Evolutionary conservation across 306 rosid genomes (phyloP), one percentile per base, ranked within the genome.

Genomic region (Prunus mongolica): DNA sequence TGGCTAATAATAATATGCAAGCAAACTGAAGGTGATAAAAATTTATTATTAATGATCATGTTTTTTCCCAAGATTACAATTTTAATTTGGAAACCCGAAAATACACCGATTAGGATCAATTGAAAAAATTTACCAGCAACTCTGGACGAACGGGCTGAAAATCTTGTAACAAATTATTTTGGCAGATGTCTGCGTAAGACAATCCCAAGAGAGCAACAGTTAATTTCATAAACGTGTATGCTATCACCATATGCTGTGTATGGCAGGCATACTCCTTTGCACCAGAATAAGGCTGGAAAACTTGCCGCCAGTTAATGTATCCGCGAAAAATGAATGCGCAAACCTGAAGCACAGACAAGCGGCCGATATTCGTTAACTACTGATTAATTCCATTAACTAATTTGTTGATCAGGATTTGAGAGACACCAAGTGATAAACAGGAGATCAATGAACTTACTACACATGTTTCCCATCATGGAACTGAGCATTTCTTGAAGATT

Each of bases 381-480:
- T 2, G 16, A 65, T 20, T 8, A 1, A 65, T 65, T 18, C 6
- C 15, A 4, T 9, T 16, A 19, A n/a, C 34, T 45, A 44, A 58
- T 41, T 45, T 73, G 54, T 46, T 41, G 55, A 57, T 22, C 54
- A 1, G 56, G 52, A 27, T 12, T 0, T 22, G 49, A 71, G 65
- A 62, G 24, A 19, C 11, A 25, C 16, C 19, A 34, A 24, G 47
- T 13, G 55, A 28, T 14, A 52, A 27, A 25, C 19, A 16, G 55
- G 18, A 58, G 28, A 27, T 27, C 70, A 51, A 24, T 25, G 27
- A 65, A 76, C 89, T 82, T 78, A 86, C 89, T 85, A 89, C 56
- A 12, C 70, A 84, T 96, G 99, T 61, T 89, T 93, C 70, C 98
- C 99, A 82, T 96, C 98, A 80, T 83, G 76, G 82, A 96, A 96